Conservation (phyloP, 306 rosid genomes). For the Luffa acutangula region DNA sequence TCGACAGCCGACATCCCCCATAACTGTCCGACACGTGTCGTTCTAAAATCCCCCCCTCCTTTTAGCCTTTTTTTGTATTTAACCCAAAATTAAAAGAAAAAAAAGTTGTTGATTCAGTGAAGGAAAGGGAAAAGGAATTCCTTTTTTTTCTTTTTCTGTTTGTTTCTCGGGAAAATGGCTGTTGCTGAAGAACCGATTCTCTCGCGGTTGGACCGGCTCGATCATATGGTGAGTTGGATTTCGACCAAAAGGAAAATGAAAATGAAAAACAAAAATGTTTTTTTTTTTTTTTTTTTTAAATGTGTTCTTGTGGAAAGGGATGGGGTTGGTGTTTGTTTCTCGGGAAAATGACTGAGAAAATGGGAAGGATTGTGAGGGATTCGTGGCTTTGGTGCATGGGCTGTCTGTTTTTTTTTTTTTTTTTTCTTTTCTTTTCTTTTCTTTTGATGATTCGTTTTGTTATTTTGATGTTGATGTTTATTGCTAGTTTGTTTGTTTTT, state of each 20-base stretch:
- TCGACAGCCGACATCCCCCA: background rate
- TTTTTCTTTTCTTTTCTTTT: background rate
- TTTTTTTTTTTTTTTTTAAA: background rate
- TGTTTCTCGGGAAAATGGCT: conserved; percentile 33
- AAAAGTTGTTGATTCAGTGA: background rate
- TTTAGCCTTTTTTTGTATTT: background rate
- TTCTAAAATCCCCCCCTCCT: background rate
- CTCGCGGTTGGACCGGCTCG: conserved; percentile 57
- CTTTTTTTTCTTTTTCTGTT: conserved; percentile 7
- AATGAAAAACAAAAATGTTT: background rate
- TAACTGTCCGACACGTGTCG: background rate
- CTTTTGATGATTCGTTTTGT: background rate
- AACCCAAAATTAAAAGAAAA: background rate
- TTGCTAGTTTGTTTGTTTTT: background rate
- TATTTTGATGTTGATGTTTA: background rate
- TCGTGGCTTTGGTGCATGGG: background rate
- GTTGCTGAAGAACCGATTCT: conserved; percentile 43
- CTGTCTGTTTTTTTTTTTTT: background rate
- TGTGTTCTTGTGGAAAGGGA: background rate
- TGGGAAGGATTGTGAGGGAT: background rate
- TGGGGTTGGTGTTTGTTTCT: background rate
- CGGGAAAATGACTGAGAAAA: background rate
- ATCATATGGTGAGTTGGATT: conserved; percentile 36
- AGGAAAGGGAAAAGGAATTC: background rate
- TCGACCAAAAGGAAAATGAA: background rate